Evolutionary conservation across 225 moss, liverwort and hornwort species (phyloP).

Genomic region (Ulota crispa): DNA sequence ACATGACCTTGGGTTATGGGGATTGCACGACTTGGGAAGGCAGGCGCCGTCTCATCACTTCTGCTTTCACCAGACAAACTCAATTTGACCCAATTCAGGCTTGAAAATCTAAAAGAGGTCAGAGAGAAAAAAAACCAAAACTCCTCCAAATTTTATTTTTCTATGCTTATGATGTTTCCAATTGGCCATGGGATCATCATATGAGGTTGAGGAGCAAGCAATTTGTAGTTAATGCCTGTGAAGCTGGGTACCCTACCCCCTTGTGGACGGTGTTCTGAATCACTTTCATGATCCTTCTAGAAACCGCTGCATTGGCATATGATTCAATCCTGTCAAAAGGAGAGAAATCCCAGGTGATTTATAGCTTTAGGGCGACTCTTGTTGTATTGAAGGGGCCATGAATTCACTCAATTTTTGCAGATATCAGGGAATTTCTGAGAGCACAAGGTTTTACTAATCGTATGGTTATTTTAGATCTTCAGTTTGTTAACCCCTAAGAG

Average conservation of each 20-base stretch:
- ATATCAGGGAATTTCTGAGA: constrained; percentile 19
- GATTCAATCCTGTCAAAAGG: constrained; percentile 3
- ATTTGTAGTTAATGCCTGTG: background rate
- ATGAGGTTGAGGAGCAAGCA: constrained; percentile 22
- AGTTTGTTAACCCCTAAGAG: background rate
- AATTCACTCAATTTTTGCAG: constrained; percentile 24
- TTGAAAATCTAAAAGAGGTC: constrained; percentile 12
- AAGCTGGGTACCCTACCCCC: constrained; percentile 12
- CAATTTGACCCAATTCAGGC: constrained; percentile 19
- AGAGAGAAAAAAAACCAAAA: background rate
- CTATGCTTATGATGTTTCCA: constrained; percentile 11
- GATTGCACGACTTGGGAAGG: constrained; percentile 45
- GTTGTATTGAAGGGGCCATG: constrained; percentile 13
- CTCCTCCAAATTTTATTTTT: background rate
- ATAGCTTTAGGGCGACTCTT: constrained; percentile 24
- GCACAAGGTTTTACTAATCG: background rate
- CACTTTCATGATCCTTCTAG: background rate
- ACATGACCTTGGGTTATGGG: constrained; percentile 47
- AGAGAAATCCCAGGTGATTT: background rate
- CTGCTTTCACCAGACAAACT: background rate
- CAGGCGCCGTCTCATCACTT: constrained; percentile 46
- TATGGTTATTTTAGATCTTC: background rate
- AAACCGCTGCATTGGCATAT: constrained; percentile 1
- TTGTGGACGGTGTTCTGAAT: constrained; percentile 19
- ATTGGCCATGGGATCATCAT: constrained; percentile 4